Evolutionary conservation across 352 stramenopile genomes (phyloP).

Genomic region (Globisporangium yorkense): DNA sequence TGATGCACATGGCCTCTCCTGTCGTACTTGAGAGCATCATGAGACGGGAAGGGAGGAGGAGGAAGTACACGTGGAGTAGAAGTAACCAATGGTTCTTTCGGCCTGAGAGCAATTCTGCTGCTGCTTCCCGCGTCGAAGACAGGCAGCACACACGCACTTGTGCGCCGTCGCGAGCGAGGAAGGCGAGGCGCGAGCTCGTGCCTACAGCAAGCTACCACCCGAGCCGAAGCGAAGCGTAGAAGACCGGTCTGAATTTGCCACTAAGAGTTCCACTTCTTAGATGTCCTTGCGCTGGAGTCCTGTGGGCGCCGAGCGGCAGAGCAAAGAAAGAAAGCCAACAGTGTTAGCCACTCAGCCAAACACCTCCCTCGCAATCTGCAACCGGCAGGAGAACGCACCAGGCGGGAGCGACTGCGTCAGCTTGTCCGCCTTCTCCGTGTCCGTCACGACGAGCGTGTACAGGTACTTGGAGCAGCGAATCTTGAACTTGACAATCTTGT

Average conservation of each 20-base stretch:
- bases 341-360: not conserved
- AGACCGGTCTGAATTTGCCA: conserved; percentile 79
- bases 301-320: conserved; percentile 10
- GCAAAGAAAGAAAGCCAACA: no score
- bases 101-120: conserved; percentile 11
- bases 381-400: conserved; percentile 42
- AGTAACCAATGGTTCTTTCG: conserved; percentile 17
- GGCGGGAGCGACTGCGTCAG: conserved; percentile 98
- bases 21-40: not conserved
- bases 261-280: conserved; percentile 53
- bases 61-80: not conserved
- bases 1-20: no score
- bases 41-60: not conserved
- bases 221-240: conserved; percentile 41
- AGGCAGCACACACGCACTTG: not conserved
- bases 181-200: not conserved
- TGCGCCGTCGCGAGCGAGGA: not conserved
- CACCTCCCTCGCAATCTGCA: not conserved
- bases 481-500: conserved; percentile 99
- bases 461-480: conserved; percentile 99
- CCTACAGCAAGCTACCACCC: conserved; percentile 4
- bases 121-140: not conserved
- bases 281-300: conserved; percentile 91
- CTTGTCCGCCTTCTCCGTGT: conserved; percentile 99
- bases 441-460: conserved; percentile 98